phyloP scores from a whole-genome alignment of 176 grass and related monocot species.

The Zoysia pacifica region DNA sequence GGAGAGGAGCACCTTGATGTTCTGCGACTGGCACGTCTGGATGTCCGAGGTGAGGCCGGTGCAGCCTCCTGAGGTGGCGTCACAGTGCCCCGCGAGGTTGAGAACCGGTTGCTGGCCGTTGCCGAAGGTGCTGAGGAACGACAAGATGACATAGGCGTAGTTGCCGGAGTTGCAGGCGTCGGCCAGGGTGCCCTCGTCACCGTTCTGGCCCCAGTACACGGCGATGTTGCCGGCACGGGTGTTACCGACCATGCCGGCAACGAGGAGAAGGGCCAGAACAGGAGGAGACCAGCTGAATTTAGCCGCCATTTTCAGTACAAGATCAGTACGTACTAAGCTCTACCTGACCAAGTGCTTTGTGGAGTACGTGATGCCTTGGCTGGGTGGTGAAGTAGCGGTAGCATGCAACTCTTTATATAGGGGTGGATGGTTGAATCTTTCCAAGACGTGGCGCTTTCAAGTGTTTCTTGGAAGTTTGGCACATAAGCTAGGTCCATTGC shows the following conservation, averaged over 20 bases:
- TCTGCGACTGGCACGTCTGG: conserved; percentile 45
- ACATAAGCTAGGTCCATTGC: neutral
- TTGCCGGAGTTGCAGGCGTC: conserved; percentile 55
- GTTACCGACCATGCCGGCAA: conserved; percentile 31
- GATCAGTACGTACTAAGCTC: neutral
- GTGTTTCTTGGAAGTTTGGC: conserved; percentile 1
- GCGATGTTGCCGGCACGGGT: conserved; percentile 58
- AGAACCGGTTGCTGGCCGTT: conserved; percentile 52
- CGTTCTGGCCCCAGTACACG: conserved; percentile 82
- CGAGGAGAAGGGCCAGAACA: conserved; percentile 44
- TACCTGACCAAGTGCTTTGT: neutral
- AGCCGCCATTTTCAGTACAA: conserved; percentile 18
- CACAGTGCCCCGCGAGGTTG: conserved; percentile 69
- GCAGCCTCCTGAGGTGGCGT: conserved; percentile 41
- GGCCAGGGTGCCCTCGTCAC: conserved; percentile 56
- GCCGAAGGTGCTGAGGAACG: conserved; percentile 74
- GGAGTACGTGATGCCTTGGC: conserved; percentile 12
- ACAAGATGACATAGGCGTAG: conserved; percentile 45
- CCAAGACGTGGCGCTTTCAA: neutral
- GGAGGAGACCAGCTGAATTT: conserved; percentile 30
- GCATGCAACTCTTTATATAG: conserved; percentile 28
- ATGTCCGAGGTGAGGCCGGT: conserved; percentile 43
- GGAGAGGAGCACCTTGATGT: conserved; percentile 74
- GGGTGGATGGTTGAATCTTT: conserved; percentile 28
- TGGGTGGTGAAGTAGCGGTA: conserved; percentile 21